Evolutionary conservation across 495 filamentous ascomycete genomes (phyloP).

Genomic region (Neurospora sp.): DNA sequence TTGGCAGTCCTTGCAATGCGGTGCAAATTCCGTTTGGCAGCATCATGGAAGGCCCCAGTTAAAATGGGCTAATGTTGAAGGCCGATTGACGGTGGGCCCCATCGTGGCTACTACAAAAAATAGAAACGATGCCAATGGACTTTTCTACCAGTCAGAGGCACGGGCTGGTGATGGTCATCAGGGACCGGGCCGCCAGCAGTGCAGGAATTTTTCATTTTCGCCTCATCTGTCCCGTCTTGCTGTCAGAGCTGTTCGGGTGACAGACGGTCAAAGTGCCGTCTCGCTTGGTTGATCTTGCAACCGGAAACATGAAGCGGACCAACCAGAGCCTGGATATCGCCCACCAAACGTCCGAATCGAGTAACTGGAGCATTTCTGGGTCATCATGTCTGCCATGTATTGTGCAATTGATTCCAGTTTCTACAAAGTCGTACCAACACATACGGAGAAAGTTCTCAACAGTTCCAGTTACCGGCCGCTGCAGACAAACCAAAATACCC

Average conservation of each 20-base stretch:
- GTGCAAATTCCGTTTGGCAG: background rate
- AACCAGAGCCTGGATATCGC: background rate
- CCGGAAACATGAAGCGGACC: background rate
- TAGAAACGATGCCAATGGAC: background rate
- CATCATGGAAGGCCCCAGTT: background rate
- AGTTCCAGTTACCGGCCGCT: background rate
- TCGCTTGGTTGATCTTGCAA: background rate
- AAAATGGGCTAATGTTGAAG: background rate
- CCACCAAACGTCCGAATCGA: background rate
- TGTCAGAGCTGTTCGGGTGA: background rate
- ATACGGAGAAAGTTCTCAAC: background rate
- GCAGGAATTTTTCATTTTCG: background rate
- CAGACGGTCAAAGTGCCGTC: background rate
- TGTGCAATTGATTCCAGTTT: background rate
- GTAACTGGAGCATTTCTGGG: background rate
- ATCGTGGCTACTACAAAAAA: background rate
- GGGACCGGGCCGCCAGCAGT: background rate
- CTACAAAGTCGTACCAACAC: background rate
- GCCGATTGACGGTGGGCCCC: background rate
- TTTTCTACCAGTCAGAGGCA: background rate
- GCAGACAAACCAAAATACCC: slow-evolving; percentile 6
- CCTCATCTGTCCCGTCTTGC: background rate
- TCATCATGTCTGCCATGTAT: background rate
- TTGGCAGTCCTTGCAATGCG: background rate
- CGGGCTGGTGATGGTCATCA: background rate